A percentile compares a stretch with the other conserved stretches of the same genome.
Evolutionary conservation across 2,329 filamentous ascomycete species (phyloP).

Genomic region (Rachicladosporium sp.): DNA sequence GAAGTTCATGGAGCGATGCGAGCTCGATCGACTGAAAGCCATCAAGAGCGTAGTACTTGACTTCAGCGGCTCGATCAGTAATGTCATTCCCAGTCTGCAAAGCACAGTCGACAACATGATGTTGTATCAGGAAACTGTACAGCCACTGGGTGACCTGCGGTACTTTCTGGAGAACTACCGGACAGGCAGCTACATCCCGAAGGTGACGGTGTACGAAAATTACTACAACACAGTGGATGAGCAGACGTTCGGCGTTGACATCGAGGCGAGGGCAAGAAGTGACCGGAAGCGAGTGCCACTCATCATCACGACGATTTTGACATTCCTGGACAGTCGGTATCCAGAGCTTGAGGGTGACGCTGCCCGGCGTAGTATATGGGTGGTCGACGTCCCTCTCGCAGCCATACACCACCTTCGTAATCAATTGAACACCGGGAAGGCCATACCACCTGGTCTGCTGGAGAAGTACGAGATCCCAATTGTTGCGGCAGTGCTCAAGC

Average conservation of each 20-base stretch:
- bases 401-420: constrained; percentile 75
- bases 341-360: constrained; percentile 95
- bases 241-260: constrained; percentile 92
- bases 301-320: constrained; percentile 83
- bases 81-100: constrained; percentile 91
- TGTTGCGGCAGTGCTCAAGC: constrained; percentile 80
- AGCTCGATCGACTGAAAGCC: constrained; percentile 88
- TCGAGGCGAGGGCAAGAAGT: constrained; percentile 85
- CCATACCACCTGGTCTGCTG: constrained; percentile 61
- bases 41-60: constrained; percentile 97
- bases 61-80: constrained; percentile 93
- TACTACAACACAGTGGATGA: constrained; percentile 98
- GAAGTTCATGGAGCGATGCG: constrained; percentile 92
- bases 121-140: constrained; percentile 97
- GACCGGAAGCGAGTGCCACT: constrained; percentile 92
- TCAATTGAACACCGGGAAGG: constrained; percentile 76
- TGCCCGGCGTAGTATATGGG: constrained; percentile 82
- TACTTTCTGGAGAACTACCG: constrained; percentile 96
- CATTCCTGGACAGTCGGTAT: constrained; percentile 92
- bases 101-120: constrained; percentile 98
- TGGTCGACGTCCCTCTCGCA: constrained; percentile 76
- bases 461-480: constrained; percentile 88
- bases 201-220: constrained; percentile 89
- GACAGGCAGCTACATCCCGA: constrained; percentile 83
- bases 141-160: constrained; percentile 75